Evolutionary conservation across 1,139 yeast genomes (phyloP).

Genomic region (Oligophagozyma castellii): DNA sequence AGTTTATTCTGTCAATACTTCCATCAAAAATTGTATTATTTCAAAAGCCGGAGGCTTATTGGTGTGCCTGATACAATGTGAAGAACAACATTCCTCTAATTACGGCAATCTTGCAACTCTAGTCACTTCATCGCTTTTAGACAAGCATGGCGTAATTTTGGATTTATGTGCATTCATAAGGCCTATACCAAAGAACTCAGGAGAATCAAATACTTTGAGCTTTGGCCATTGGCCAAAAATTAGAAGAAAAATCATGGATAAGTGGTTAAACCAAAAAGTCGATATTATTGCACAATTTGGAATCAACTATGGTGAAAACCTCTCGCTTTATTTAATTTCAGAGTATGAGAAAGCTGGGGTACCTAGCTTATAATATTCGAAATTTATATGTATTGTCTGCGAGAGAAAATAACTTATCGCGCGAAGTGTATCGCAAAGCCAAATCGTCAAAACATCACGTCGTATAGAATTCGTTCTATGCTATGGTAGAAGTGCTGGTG

Average conservation of each 20-base stretch:
- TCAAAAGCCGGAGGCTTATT: slow-evolving; percentile 77
- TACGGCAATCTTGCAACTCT: slow-evolving; percentile 69
- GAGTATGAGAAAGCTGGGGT: slow-evolving; percentile 22
- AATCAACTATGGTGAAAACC: slow-evolving; percentile 52
- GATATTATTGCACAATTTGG: slow-evolving; percentile 31
- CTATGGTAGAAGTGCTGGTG: too few relatives aligned
- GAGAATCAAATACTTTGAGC: slow-evolving; percentile 34
- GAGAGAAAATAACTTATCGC: too few relatives aligned
- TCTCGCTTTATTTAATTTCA: slow-evolving; percentile 32
- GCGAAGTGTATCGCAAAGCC: too few relatives aligned
- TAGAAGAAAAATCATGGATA: slow-evolving; percentile 49
- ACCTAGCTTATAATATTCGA: too few relatives aligned
- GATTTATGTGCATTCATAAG: slow-evolving; percentile 76
- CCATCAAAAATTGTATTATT: slow-evolving; percentile 46
- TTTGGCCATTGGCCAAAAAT: slow-evolving; percentile 60
- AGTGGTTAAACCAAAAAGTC: slow-evolving; percentile 38
- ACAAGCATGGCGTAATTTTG: slow-evolving; percentile 72
- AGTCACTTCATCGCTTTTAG: slow-evolving; percentile 62
- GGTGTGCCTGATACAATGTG: slow-evolving; percentile 64
- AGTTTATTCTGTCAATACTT: slow-evolving; percentile 51
- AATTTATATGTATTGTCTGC: too few relatives aligned
- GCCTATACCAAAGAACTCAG: slow-evolving; percentile 19
- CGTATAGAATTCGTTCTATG: too few relatives aligned
- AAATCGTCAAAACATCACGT: too few relatives aligned
- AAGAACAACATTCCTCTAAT: slow-evolving; percentile 29